Evolutionary conservation across 1,139 yeast genomes (phyloP).

Genomic region (Debaryomyces singareniensis): DNA sequence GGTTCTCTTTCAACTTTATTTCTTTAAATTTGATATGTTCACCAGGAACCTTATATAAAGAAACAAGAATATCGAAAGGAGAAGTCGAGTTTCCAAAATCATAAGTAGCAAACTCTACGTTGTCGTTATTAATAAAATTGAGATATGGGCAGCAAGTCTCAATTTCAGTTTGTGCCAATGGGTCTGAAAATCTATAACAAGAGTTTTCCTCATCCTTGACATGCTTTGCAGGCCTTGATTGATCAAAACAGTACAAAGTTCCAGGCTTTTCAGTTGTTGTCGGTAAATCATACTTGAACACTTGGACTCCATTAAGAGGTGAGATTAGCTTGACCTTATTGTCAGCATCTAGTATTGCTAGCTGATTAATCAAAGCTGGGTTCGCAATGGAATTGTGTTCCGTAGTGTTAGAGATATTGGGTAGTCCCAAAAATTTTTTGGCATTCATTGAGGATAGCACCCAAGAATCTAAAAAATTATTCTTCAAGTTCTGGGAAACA

Average conservation of each 20-base stretch:
- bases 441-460: slow-evolving; percentile 32
- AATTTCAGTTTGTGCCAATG: slow-evolving; percentile 57
- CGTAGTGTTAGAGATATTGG: slow-evolving; percentile 15
- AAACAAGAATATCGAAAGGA: slow-evolving; percentile 8
- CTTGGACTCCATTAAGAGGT: slow-evolving; percentile 37
- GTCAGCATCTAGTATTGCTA: slow-evolving; percentile 30
- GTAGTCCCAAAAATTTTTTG: slow-evolving; percentile 24
- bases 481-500: slow-evolving; percentile 4
- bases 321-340: slow-evolving; percentile 37
- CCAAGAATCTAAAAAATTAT: slow-evolving; percentile 35
- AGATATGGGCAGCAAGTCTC: slow-evolving; percentile 58
- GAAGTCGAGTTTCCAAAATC: slow-evolving; percentile 9
- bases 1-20: not conserved
- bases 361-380: slow-evolving; percentile 18
- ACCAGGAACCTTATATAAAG: slow-evolving; percentile 11
- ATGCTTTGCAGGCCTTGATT: slow-evolving; percentile 10
- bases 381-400: slow-evolving; percentile 6
- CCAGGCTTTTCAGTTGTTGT: slow-evolving; percentile 1
- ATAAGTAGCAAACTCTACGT: slow-evolving; percentile 28
- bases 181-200: slow-evolving; percentile 13
- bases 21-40: slow-evolving; percentile 5
- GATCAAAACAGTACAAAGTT: slow-evolving; percentile 1
- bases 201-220: not conserved
- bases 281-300: slow-evolving; percentile 43
- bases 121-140: slow-evolving; percentile 38